Percentiles rank a stretch among this genome's conserved stretches.
phyloP scores from a whole-genome alignment of 2,329 filamentous ascomycete species.

The Alternaria postmessia region DNA sequence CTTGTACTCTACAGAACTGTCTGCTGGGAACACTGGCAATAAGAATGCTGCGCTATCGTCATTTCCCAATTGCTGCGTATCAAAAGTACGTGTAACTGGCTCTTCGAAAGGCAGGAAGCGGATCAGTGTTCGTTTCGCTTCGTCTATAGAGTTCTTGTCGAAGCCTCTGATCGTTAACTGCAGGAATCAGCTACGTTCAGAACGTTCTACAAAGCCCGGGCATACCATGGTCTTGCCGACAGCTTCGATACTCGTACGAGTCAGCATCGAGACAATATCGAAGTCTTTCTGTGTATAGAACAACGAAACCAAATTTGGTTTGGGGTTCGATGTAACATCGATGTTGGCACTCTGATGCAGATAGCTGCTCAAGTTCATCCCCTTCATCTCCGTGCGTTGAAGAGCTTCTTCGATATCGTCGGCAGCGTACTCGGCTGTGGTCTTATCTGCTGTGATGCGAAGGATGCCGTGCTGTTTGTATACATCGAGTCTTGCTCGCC shows the following conservation, averaged over 20 bases:
- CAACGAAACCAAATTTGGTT: constrained; percentile 16
- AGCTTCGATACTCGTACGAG: constrained; percentile 32
- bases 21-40: constrained; percentile 26
- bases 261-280: constrained; percentile 31
- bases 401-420: constrained; percentile 44
- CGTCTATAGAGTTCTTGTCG: constrained; percentile 29
- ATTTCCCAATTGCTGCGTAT: constrained; percentile 27
- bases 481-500: constrained; percentile 44
- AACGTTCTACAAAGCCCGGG: not conserved
- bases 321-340: constrained; percentile 2
- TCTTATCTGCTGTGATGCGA: constrained; percentile 50
- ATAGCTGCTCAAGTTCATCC: constrained; percentile 37
- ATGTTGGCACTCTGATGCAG: constrained; percentile 20
- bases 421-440: constrained; percentile 46
- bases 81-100: constrained; percentile 20
- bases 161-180: constrained; percentile 43
- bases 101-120: constrained; percentile 37
- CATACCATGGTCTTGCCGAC: constrained; percentile 29
- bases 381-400: constrained; percentile 19
- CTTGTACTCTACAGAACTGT: constrained; percentile 31
- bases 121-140: constrained; percentile 42
- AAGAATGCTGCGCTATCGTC: constrained; percentile 25
- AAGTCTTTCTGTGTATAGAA: constrained; percentile 26
- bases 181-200: constrained; percentile 5
- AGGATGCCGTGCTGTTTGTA: constrained; percentile 35